phyloP scores from a whole-genome alignment of 768 basidiomycete genomes.

The Trametopsis cervina region DNA sequence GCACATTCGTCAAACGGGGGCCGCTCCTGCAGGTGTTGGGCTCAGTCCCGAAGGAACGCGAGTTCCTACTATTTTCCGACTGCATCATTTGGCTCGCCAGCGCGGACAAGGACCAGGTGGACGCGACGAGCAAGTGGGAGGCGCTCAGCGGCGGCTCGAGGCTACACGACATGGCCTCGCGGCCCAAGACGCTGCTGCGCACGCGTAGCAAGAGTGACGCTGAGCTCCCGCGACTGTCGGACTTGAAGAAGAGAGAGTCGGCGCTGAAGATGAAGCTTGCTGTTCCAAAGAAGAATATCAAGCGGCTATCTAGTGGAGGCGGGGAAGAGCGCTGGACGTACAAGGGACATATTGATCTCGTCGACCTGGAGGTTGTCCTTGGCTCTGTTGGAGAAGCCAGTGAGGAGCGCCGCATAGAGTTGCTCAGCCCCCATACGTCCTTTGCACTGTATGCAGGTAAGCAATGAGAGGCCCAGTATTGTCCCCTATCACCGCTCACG shows the following conservation, averaged over 20 bases:
- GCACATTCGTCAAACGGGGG: constrained; percentile 69
- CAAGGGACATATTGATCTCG: constrained; percentile 60
- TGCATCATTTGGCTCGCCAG: constrained; percentile 69
- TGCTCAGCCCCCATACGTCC: constrained; percentile 70
- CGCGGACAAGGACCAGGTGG: constrained; percentile 32
- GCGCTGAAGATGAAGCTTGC: constrained; percentile 16
- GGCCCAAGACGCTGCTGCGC: constrained; percentile 31
- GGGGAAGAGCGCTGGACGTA: constrained; percentile 66
- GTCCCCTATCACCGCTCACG: no score
- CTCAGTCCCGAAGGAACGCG: constrained; percentile 45
- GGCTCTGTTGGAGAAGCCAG: constrained; percentile 35
- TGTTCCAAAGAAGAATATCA: constrained; percentile 23
- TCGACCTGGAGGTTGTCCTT: constrained; percentile 74
- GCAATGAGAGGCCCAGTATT: no score
- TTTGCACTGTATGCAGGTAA: constrained; percentile 69
- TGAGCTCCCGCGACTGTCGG: constrained; percentile 32
- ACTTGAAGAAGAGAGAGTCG: constrained; percentile 13
- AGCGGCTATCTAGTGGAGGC: constrained; percentile 26
- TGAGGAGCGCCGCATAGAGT: constrained; percentile 57
- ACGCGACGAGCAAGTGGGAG: constrained; percentile 20
- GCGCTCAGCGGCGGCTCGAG: constrained; percentile 4
- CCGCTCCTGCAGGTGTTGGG: constrained; percentile 52
- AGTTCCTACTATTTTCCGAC: constrained; percentile 81
- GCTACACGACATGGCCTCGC: constrained; percentile 1
- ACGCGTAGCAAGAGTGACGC: constrained; percentile 57